Percentiles rank a stretch among this genome's conserved stretches.
Conservation (phyloP, 371 early-diverging fungal genomes). For the Mycotypha africana region DNA sequence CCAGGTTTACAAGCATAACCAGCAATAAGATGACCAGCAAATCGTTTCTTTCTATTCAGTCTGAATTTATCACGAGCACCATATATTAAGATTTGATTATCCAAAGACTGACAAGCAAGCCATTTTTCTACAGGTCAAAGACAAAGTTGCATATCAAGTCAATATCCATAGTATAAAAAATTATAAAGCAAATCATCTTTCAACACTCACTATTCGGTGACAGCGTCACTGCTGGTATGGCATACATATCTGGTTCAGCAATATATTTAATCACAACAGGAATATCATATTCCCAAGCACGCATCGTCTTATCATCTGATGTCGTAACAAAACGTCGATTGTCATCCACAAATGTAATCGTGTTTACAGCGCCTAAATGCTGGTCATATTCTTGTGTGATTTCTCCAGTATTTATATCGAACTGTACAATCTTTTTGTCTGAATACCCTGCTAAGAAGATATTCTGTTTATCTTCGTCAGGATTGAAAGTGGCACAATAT, state of each 20-base stretch:
- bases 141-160: no score
- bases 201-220: constrained; percentile 76
- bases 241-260: constrained; percentile 95
- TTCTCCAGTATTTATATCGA: constrained; percentile 77
- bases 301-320: constrained; percentile 93
- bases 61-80: constrained; percentile 83
- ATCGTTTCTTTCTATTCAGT: constrained; percentile 86
- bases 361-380: constrained; percentile 94
- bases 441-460: constrained; percentile 88
- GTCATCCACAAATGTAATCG: constrained; percentile 94
- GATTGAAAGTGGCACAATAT: constrained; percentile 88
- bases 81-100: constrained; percentile 91
- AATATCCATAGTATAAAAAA: neutral
- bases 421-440: constrained; percentile 90
- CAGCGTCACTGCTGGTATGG: constrained; percentile 87
- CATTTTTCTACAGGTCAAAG: constrained; percentile 70
- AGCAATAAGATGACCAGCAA: constrained; percentile 90
- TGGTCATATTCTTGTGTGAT: constrained; percentile 94
- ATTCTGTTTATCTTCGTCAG: constrained; percentile 77
- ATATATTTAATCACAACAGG: constrained; percentile 96
- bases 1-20: constrained; percentile 95
- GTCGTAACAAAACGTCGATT: constrained; percentile 93
- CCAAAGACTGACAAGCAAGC: constrained; percentile 90
- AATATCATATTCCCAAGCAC: constrained; percentile 97
- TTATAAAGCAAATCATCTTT: neutral